Conservation (phyloP, 164 flowering plant genomes). For the Pachysandra terminalis region DNA sequence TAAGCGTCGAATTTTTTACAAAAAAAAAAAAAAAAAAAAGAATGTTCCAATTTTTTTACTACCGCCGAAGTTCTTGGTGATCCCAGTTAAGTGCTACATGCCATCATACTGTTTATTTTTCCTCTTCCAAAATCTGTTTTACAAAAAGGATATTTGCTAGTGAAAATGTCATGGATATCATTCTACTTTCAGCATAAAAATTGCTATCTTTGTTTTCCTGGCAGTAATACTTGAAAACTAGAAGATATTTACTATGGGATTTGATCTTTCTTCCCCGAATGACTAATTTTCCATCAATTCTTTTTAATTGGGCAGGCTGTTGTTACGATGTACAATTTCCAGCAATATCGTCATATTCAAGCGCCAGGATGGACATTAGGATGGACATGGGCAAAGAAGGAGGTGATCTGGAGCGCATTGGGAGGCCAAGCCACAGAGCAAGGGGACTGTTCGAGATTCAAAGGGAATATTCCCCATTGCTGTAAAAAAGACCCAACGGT, state of each 20-base stretch:
- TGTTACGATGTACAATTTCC: conserved; percentile 80
- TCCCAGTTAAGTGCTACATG: not conserved
- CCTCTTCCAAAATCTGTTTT: not conserved
- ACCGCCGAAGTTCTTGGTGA: not conserved
- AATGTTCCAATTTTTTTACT: too few species aligned
- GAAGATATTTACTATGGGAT: not conserved
- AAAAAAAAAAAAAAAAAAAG: too few species aligned
- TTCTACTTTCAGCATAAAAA: not conserved
- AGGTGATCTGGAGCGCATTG: conserved; percentile 73
- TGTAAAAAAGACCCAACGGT: conserved; percentile 66
- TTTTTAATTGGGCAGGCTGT: conserved; percentile 46
- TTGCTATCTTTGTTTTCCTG: not conserved
- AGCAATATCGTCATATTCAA: conserved; percentile 70
- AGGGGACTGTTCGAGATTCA: conserved; percentile 80
- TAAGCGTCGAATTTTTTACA: too few species aligned
- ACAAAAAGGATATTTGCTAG: not conserved
- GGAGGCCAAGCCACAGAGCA: conserved; percentile 82
- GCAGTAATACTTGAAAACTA: not conserved
- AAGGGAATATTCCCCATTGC: conserved; percentile 68
- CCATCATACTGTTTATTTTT: too few species aligned
- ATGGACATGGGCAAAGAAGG: conserved; percentile 88
- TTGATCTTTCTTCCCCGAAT: not conserved
- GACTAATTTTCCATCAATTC: not conserved
- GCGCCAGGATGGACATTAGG: conserved; percentile 80
- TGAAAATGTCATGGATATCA: not conserved